Evolutionary conservation across 768 basidiomycete genomes (phyloP).

Genomic region (Phlebiopsis flavidoalba): DNA sequence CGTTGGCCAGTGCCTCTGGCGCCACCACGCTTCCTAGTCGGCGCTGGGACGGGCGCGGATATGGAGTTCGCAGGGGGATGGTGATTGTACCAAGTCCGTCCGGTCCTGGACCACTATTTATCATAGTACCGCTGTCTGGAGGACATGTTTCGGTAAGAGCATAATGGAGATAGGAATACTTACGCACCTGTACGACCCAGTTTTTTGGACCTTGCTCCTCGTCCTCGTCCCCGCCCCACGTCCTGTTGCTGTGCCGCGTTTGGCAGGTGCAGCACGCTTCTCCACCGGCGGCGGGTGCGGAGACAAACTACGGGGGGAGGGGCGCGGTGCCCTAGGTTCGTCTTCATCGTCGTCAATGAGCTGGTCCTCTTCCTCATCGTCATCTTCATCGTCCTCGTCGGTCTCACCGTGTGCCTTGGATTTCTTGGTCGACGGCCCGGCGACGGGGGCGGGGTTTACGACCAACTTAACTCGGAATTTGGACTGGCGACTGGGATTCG

Average conservation of each 20-base stretch:
- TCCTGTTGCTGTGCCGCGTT: conserved; percentile 15
- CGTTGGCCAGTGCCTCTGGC: conserved; percentile 23
- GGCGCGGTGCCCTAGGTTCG: conserved; percentile 22
- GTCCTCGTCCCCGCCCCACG: conserved; percentile 35
- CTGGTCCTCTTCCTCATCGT: conserved; percentile 76
- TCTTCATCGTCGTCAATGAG: conserved; percentile 71
- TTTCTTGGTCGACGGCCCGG: conserved; percentile 27
- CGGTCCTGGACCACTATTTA: conserved; percentile 4
- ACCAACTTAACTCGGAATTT: conserved; percentile 48
- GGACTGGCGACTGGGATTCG: conserved; percentile 25
- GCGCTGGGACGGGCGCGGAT: conserved; percentile 6
- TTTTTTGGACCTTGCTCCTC: conserved; percentile 31
- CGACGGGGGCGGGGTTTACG: conserved; percentile 33
- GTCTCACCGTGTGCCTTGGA: conserved; percentile 29
- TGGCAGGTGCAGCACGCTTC: conserved; percentile 1
- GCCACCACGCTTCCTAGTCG: conserved; percentile 19
- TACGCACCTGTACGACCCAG: conserved; percentile 4
- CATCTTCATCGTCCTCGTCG: conserved; percentile 55
- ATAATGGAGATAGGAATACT: conserved; percentile 34
- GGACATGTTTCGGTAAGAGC: conserved; percentile 19
- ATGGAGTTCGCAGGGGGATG: conserved; percentile 6
- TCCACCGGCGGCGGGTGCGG: background rate
- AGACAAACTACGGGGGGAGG: conserved; percentile 25
- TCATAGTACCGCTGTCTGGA: conserved; percentile 6
- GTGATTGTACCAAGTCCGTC: conserved; percentile 14